Evolutionary conservation across 768 basidiomycete species (phyloP).

Genomic region (Dioszegia hungarica): DNA sequence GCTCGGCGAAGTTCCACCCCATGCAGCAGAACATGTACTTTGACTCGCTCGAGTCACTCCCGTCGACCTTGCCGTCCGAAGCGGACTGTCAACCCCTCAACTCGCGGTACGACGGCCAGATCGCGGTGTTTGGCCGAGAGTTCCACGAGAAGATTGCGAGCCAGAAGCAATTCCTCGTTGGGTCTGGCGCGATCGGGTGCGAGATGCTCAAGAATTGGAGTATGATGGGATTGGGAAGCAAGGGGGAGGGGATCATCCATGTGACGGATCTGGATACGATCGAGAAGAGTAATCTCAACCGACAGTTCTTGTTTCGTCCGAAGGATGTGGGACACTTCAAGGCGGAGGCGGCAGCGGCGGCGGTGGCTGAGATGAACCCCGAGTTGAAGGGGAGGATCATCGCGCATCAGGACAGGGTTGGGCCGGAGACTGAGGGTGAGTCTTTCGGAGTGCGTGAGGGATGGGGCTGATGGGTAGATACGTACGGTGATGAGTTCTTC

Average conservation of each 20-base stretch:
- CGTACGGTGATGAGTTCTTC: slow-evolving; percentile 87
- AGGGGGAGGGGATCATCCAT: slow-evolving; percentile 69
- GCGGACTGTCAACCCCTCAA: slow-evolving; percentile 73
- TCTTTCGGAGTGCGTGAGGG: slow-evolving; percentile 16
- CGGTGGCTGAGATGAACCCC: slow-evolving; percentile 94
- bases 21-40: slow-evolving; percentile 94
- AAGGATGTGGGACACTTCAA: slow-evolving; percentile 98
- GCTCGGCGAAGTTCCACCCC: slow-evolving; percentile 96
- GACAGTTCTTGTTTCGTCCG: slow-evolving; percentile 94
- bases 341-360: slow-evolving; percentile 83
- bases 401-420: slow-evolving; percentile 88
- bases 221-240: slow-evolving; percentile 90
- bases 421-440: slow-evolving; percentile 85
- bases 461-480: slow-evolving; percentile 55
- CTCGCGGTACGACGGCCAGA: slow-evolving; percentile 86
- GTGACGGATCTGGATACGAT: slow-evolving; percentile 98
- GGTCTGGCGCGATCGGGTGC: slow-evolving; percentile 97
- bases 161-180: slow-evolving; percentile 91
- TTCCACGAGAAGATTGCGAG: slow-evolving; percentile 91
- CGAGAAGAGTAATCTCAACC: slow-evolving; percentile 96
- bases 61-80: slow-evolving; percentile 67
- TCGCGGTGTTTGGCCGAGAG: slow-evolving; percentile 86
- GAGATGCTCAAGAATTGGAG: slow-evolving; percentile 99
- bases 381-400: slow-evolving; percentile 78
- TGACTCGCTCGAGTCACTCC: slow-evolving; percentile 93